Evolutionary conservation across 2,329 filamentous ascomycete genomes (phyloP), one percentile per base, ranked within the genome.

Genomic region (Phyllachora maydis): DNA sequence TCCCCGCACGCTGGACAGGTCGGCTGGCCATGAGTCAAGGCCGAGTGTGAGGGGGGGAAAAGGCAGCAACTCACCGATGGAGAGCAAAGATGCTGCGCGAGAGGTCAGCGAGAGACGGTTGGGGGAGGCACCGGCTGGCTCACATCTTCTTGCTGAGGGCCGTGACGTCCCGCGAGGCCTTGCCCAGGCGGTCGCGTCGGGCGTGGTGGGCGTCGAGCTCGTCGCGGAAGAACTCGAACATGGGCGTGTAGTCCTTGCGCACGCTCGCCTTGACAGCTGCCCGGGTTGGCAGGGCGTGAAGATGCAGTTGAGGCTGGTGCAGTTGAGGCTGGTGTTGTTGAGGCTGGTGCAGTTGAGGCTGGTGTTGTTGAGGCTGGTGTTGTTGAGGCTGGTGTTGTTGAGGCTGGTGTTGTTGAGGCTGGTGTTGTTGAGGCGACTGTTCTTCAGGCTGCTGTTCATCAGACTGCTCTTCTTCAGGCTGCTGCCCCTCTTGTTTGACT

Each of bases 121-220:
- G 3, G 11, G 18, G 10, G 15, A 23, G 9, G 6, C 16, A 17
- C 16, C n/a, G 6, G 14, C 9, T 15, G 16, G 34, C 59, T 51
- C 49, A 91, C 82, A 95, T 90, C 54, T 95, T 98, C 59, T 98
- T 98, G 49, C 81, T 92, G 25, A 82, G 57, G 0, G 81, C 82
- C 5, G 88, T 98, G 28, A 98, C 77, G 45, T 98, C 88, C 31
- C 85, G 61, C 6, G 79, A 90, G 3, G 72, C 74, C 54, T 95
- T 98, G 41, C 90, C 77, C 35, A 92, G 69, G 25, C 75, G 67
- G 52, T 93, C 83, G 27, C 82, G 65, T 10, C 88, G 72, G 48
- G 95, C 88, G 46, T 98, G 79, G 43, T 95, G 85, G 49, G 88
- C 69, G 41, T 98, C 88, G 14, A 98, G 59, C 49, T 93, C 83